Percentiles rank a stretch among this genome's conserved stretches.
Evolutionary conservation across 352 stramenopile genomes (phyloP).

Genomic region (Phytophthora sojae): DNA sequence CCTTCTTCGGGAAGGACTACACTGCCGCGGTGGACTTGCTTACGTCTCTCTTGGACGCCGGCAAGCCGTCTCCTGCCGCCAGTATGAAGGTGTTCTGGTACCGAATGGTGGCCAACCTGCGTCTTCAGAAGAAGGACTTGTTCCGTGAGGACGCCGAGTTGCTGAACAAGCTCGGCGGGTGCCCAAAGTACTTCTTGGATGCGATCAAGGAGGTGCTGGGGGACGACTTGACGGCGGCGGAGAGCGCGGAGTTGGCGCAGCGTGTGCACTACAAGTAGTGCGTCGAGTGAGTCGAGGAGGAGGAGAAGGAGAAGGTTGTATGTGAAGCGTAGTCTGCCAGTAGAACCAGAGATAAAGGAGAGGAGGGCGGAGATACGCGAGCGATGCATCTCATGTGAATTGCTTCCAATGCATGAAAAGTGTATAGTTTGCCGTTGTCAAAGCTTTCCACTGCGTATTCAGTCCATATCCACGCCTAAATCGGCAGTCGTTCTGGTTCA

Average conservation of each 20-base stretch:
- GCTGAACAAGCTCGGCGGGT: constrained; percentile 18
- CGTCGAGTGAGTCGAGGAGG: too few species aligned
- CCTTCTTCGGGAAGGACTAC: constrained; percentile 30
- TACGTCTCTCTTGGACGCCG: constrained; percentile 17
- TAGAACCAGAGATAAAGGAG: background rate
- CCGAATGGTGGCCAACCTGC: constrained; percentile 30
- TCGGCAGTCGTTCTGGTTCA: constrained; percentile 18
- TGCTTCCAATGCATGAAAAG: background rate
- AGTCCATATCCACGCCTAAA: constrained; percentile 1
- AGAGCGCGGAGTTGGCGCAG: constrained; percentile 19
- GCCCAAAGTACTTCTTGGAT: constrained; percentile 32
- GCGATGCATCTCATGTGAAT: background rate
- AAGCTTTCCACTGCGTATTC: background rate
- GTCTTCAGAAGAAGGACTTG: constrained; percentile 25
- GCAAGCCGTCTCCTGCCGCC: constrained; percentile 8
- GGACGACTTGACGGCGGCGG: constrained; percentile 9
- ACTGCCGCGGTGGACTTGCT: constrained; percentile 17
- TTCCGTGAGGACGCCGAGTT: constrained; percentile 22
- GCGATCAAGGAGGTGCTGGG: constrained; percentile 14
- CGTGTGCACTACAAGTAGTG: constrained; percentile 13
- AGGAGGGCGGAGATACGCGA: background rate
- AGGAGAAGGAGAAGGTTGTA: background rate
- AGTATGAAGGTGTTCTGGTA: constrained; percentile 31
- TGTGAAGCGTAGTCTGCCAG: background rate
- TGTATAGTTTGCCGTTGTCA: background rate